phyloP scores from a whole-genome alignment of 2,329 filamentous ascomycete species.

The Colletotrichum destructivum region DNA sequence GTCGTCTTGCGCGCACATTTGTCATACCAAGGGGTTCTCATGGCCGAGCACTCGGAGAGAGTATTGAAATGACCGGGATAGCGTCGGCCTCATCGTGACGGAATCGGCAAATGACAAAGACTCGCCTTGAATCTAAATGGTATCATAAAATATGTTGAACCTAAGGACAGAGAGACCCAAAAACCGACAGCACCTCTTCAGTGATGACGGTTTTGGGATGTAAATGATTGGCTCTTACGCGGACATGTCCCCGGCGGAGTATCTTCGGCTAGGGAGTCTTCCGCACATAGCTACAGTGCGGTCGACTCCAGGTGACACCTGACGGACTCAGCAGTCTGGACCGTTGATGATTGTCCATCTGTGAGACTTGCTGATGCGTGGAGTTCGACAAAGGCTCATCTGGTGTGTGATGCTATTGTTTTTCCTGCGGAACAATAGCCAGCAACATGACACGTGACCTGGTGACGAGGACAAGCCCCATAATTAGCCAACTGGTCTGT shows the following conservation, averaged over 20 bases:
- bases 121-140: background rate
- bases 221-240: slow-evolving; percentile 19
- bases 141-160: background rate
- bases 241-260: slow-evolving; percentile 11
- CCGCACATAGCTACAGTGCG: background rate
- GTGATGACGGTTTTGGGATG: slow-evolving; percentile 5
- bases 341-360: background rate
- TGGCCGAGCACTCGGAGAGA: slow-evolving; percentile 64
- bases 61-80: slow-evolving; percentile 54
- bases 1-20: background rate
- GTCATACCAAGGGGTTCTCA: slow-evolving; percentile 87
- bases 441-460: background rate
- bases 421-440: background rate
- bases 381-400: background rate
- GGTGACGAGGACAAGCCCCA: background rate
- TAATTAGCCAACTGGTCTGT: background rate
- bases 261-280: slow-evolving; percentile 23
- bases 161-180: background rate
- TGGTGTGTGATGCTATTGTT: background rate
- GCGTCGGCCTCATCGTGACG: slow-evolving; percentile 56
- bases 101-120: background rate
- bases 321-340: background rate
- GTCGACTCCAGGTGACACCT: background rate
- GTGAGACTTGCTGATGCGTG: background rate
- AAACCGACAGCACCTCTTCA: background rate